Evolutionary conservation across 371 early-diverging fungal genomes (phyloP).

Genomic region (Rhizomucor miehei): DNA sequence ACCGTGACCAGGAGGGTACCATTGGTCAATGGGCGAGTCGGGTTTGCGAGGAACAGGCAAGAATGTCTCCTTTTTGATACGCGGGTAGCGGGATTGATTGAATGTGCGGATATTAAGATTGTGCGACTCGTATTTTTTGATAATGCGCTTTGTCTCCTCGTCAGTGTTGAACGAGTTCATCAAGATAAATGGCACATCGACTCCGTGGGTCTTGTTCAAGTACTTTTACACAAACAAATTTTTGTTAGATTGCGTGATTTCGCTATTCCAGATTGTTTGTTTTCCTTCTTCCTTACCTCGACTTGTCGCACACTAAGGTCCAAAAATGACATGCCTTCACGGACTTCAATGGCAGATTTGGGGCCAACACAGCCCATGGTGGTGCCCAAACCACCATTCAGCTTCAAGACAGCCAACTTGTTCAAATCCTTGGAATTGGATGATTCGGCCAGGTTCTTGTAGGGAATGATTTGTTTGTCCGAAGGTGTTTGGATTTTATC

Average conservation of each 20-base stretch:
- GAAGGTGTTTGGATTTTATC: conserved; percentile 88
- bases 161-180: conserved; percentile 99
- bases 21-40: conserved; percentile 47
- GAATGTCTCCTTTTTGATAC: conserved; percentile 92
- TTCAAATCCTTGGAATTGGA: conserved; percentile 59
- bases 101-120: conserved; percentile 93
- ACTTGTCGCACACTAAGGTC: conserved; percentile 98
- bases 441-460: conserved; percentile 60
- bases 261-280: no score
- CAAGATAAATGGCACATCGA: conserved; percentile 94
- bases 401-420: conserved; percentile 97
- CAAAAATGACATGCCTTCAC: conserved; percentile 97
- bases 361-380: conserved; percentile 99
- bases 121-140: conserved; percentile 93
- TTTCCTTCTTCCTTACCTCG: conserved; percentile 57
- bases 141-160: conserved; percentile 95
- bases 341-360: conserved; percentile 98
- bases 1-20: conserved; percentile 99
- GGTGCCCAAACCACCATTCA: conserved; percentile 99
- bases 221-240: conserved; percentile 46
- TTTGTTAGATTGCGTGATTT: no score
- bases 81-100: conserved; percentile 96
- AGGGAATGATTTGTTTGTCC: conserved; percentile 79
- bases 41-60: conserved; percentile 80
- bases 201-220: conserved; percentile 84